Base-by-base conservation (phyloP, 140 eudicot species). In the Anethum foeniculum region DNA sequence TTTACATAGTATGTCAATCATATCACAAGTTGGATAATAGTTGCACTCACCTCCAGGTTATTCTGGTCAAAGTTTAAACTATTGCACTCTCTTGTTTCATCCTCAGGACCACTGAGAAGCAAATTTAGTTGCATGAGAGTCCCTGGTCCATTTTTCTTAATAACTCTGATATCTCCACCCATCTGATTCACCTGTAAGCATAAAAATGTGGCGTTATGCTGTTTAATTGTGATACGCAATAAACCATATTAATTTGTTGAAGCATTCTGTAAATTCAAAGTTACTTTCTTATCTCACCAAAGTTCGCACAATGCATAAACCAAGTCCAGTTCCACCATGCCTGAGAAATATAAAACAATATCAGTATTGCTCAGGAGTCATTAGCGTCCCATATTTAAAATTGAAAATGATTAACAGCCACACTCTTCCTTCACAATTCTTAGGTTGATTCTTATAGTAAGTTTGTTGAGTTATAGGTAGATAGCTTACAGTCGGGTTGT, bases 271-370 rank as follows among this genome's bases (percentile, higher is more conserved):
- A 74, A 41, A 44, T 74, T 44, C 39, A 44, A 44, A n/a, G 14
- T 67, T 47, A 47, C 18, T 47, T 56, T 60, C 77, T 81, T 12
- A 41, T 79, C 97, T 90, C 82, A 95, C 99, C 97, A 95, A 85
- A 83, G 95, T 95, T 84, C 97, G 83, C 76, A 95, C 99, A 58
- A 95, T 95, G 93, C 99, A 95, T 77, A 95, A 90, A 72, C 99
- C 99, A 80, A 95, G 92, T 81, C 99, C 99, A 82, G 99, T 95
- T 77, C 97, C 99, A 71, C 99, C 99, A 83, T 95, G 99, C 93
- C 99, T 95, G 90, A 82, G 80, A 75, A 32, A 4, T 32, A 79
- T 65, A 69, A 36, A 27, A 67, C 79, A 75, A 43, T 38, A 43
- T 81, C 52, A 84, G 34, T 72, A 75, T 49, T 44, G 7, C 41